These are phyloP conservation scores for Apiospora pterosperma DNA, from an alignment of 2,329 filamentous ascomycete species.

Conservation along the genomic window DNA sequence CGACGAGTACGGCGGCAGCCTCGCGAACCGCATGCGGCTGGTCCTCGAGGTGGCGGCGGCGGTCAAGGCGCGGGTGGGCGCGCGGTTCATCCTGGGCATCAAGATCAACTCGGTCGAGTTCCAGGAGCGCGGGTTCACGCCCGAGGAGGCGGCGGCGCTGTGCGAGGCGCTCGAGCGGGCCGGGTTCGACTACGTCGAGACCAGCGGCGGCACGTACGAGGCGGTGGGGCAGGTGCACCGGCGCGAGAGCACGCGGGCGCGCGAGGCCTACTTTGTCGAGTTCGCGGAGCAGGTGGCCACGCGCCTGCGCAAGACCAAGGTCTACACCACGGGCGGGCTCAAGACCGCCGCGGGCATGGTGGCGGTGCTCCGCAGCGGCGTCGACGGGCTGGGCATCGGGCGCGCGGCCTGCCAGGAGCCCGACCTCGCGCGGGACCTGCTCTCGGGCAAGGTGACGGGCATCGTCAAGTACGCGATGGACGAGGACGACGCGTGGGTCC, in stretches of 20 bases:
- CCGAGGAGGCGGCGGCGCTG: slow-evolving; percentile 46
- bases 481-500: slow-evolving; percentile 42
- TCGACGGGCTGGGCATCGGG: slow-evolving; percentile 55
- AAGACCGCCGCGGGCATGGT: slow-evolving; percentile 52
- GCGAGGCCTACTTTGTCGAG: slow-evolving; percentile 56
- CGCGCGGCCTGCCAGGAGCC: slow-evolving; percentile 49
- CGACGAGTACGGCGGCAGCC: slow-evolving; percentile 45
- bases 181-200: slow-evolving; percentile 54
- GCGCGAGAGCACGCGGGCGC: slow-evolving; percentile 50
- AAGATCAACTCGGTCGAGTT: slow-evolving; percentile 59
- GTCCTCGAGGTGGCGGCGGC: slow-evolving; percentile 41
- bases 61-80: slow-evolving; percentile 27
- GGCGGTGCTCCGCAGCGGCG: slow-evolving; percentile 40
- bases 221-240: slow-evolving; percentile 41
- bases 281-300: slow-evolving; percentile 49
- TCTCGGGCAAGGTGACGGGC: slow-evolving; percentile 42
- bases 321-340: slow-evolving; percentile 53
- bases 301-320: slow-evolving; percentile 43
- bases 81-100: slow-evolving; percentile 46
- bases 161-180: slow-evolving; percentile 45
- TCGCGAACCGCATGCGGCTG: slow-evolving; percentile 44
- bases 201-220: slow-evolving; percentile 58
- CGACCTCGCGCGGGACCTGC: slow-evolving; percentile 38
- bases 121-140: slow-evolving; percentile 46
- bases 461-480: slow-evolving; percentile 44